Conservation (phyloP, 2,329 filamentous ascomycete genomes). For the Metarhizium rileyi region DNA sequence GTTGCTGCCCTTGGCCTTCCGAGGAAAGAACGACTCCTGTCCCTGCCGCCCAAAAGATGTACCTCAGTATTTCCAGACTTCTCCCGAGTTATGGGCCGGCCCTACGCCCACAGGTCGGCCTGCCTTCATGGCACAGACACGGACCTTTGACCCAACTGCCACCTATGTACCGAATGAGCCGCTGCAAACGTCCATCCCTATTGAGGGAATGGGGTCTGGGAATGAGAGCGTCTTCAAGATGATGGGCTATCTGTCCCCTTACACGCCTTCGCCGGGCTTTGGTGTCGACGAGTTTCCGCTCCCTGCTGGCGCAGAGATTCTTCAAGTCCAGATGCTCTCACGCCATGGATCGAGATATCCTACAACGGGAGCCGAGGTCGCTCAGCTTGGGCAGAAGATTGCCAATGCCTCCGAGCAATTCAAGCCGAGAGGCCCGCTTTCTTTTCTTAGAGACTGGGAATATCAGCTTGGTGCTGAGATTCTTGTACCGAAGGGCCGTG, state of each 20-base stretch:
- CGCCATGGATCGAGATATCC: constrained; percentile 68
- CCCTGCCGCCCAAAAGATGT: constrained; percentile 29
- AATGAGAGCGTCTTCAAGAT: constrained; percentile 60
- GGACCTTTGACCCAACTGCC: constrained; percentile 53
- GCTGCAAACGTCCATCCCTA: constrained; percentile 60
- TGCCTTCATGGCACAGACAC: constrained; percentile 63
- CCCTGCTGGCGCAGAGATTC: constrained; percentile 55
- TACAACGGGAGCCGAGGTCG: constrained; percentile 47
- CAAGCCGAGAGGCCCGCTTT: constrained; percentile 47
- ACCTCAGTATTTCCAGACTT: constrained; percentile 55
- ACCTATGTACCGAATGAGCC: constrained; percentile 60
- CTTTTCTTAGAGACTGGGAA: constrained; percentile 59
- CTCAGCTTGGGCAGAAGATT: constrained; percentile 46
- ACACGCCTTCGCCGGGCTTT: constrained; percentile 62
- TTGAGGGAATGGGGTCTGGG: constrained; percentile 44
- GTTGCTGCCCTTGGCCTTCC: constrained; percentile 23
- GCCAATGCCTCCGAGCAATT: constrained; percentile 42
- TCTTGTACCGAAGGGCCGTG: constrained; percentile 60
- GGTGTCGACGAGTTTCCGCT: constrained; percentile 63
- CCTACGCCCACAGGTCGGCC: constrained; percentile 61
- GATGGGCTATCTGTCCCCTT: constrained; percentile 59
- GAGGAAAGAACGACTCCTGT: constrained; percentile 14
- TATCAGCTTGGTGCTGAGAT: constrained; percentile 63
- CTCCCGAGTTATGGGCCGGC: constrained; percentile 49
- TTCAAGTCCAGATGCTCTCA: constrained; percentile 62